phyloP scores from a whole-genome alignment of 257 asterid genomes.

The Solanum chaucha region DNA sequence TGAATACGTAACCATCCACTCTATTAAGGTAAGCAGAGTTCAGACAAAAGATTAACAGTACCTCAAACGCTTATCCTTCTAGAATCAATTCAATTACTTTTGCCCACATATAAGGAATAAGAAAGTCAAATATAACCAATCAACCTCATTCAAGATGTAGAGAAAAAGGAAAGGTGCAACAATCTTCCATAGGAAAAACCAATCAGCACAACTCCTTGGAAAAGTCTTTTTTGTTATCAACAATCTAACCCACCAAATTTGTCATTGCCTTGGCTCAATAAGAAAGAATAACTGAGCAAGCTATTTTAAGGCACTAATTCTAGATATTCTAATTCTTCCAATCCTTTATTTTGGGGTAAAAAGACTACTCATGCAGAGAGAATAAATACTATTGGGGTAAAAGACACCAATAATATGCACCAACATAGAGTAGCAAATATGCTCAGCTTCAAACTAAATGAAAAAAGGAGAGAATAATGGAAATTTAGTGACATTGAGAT shows the following conservation, averaged over 20 bases:
- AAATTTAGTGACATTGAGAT: background rate
- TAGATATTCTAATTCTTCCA: background rate
- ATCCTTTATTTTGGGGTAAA: background rate
- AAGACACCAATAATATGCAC: background rate
- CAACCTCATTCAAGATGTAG: background rate
- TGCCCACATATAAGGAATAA: too few relatives aligned
- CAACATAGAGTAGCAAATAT: background rate
- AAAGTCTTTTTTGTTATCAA: background rate
- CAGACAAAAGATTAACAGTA: background rate
- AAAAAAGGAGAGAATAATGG: background rate
- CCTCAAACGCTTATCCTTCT: background rate
- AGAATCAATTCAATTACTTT: background rate
- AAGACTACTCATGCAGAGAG: background rate
- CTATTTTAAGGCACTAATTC: background rate
- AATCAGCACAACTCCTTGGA: background rate
- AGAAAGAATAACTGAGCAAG: background rate
- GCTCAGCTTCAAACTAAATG: background rate
- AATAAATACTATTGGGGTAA: background rate
- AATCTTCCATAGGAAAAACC: background rate
- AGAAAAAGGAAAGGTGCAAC: background rate
- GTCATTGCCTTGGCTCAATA: background rate
- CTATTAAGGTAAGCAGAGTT: background rate
- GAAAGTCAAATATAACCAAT: background rate
- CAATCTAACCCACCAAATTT: background rate
- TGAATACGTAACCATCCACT: background rate